These are phyloP conservation scores for Xylariaceae sp. DNA, from an alignment of 2,329 filamentous ascomycete genomes.

Conservation along the genomic window DNA sequence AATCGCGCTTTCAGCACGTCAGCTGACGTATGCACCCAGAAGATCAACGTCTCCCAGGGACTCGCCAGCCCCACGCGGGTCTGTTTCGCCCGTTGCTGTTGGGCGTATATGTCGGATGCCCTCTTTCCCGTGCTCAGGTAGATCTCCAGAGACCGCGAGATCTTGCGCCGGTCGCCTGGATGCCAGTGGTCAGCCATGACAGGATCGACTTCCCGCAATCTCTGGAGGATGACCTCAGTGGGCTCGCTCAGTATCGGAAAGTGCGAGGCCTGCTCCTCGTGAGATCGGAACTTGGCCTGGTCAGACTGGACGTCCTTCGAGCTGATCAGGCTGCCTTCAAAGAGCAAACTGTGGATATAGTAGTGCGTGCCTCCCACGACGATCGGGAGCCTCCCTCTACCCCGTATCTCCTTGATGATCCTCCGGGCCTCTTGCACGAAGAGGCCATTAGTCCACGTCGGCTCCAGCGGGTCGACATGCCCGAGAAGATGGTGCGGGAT, in stretches of 20 bases:
- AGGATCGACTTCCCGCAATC: conserved; percentile 76
- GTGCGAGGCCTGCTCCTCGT: conserved; percentile 36
- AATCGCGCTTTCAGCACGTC: conserved; percentile 65
- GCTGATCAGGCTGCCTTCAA: conserved; percentile 63
- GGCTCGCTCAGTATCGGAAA: conserved; percentile 69
- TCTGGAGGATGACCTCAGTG: conserved; percentile 65
- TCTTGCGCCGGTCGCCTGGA: conserved; percentile 86
- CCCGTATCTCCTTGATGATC: conserved; percentile 71
- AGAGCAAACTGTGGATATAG: conserved; percentile 84
- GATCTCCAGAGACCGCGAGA: conserved; percentile 83
- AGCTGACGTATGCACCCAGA: conserved; percentile 80
- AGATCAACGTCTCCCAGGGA: conserved; percentile 58
- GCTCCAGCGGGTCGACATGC: conserved; percentile 66
- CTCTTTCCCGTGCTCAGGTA: conserved; percentile 74
- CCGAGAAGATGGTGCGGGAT: conserved; percentile 86
- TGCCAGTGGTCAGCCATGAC: conserved; percentile 90
- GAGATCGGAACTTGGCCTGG: conserved; percentile 28
- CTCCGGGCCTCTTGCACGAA: conserved; percentile 67
- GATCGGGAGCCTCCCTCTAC: conserved; percentile 75
- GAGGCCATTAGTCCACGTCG: conserved; percentile 75
- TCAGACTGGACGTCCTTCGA: conserved; percentile 28
- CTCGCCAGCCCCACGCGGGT: conserved; percentile 10
- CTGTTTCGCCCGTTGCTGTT: conserved; percentile 52
- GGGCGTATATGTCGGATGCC: conserved; percentile 81
- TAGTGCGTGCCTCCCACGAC: conserved; percentile 94